These are phyloP conservation scores for Rickenella mellea DNA, from an alignment of 768 basidiomycete genomes.

Conservation along the genomic window DNA sequence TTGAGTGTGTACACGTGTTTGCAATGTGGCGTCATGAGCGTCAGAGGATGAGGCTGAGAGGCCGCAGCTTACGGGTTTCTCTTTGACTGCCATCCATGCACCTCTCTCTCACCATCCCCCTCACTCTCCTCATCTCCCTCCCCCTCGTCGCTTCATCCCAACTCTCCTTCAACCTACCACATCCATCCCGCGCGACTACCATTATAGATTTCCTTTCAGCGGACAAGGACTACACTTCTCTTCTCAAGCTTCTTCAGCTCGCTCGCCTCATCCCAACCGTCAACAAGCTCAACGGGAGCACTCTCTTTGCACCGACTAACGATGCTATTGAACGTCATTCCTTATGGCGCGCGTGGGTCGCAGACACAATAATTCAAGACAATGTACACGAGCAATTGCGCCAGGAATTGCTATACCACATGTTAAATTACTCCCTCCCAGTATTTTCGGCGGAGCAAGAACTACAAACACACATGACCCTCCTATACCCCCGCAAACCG, in stretches of 20 bases:
- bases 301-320: constrained; percentile 94
- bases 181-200: constrained; percentile 34
- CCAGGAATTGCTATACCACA: constrained; percentile 90
- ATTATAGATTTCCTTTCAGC: constrained; percentile 69
- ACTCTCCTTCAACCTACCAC: constrained; percentile 15
- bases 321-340: constrained; percentile 62
- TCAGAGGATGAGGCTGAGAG: not conserved
- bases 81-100: constrained; percentile 18
- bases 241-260: constrained; percentile 71
- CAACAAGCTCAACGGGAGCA: constrained; percentile 73
- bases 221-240: constrained; percentile 69
- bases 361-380: constrained; percentile 41
- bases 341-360: constrained; percentile 29
- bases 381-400: constrained; percentile 79
- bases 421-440: constrained; percentile 72
- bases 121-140: constrained; percentile 2
- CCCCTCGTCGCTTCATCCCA: constrained; percentile 8
- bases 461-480: constrained; percentile 40
- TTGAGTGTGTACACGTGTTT: not conserved
- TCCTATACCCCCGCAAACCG: constrained; percentile 59
- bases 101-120: constrained; percentile 24
- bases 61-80: constrained; percentile 3
- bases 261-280: constrained; percentile 87
- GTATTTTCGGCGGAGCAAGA: constrained; percentile 30
- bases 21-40: not conserved